phyloP scores from a whole-genome alignment of 768 basidiomycete genomes.

The Clavulina sp. region DNA sequence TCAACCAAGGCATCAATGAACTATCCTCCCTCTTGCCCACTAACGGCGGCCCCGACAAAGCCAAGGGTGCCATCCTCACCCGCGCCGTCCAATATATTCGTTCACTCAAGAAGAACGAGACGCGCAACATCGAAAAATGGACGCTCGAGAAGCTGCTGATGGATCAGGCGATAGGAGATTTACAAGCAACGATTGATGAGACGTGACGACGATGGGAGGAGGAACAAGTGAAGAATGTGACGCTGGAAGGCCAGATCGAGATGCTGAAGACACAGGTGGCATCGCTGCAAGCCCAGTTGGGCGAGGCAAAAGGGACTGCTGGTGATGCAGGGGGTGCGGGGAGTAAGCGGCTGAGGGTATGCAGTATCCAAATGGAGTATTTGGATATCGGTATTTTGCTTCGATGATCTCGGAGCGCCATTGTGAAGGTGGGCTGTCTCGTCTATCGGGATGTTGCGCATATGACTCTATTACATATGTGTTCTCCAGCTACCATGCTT shows the following conservation, averaged over 20 bases:
- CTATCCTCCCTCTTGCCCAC: conserved; percentile 79
- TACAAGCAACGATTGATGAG: conserved; percentile 48
- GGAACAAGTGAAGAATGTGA: conserved; percentile 27
- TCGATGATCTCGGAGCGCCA: too few species aligned
- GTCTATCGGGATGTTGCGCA: too few species aligned
- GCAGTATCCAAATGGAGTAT: too few species aligned
- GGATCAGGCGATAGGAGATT: conserved; percentile 42
- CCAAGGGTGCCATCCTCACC: conserved; percentile 68
- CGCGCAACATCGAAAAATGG: conserved; percentile 84
- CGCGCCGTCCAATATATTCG: conserved; percentile 86
- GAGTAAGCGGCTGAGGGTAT: too few species aligned
- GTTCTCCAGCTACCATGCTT: too few species aligned
- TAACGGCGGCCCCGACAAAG: conserved; percentile 72
- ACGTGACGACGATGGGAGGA: conserved; percentile 67
- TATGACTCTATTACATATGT: too few species aligned
- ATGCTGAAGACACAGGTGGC: conserved; percentile 1
- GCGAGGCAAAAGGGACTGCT: too few species aligned
- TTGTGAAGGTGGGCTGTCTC: too few species aligned
- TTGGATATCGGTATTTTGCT: too few species aligned
- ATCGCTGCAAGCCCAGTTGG: too few species aligned
- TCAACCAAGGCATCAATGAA: conserved; percentile 92
- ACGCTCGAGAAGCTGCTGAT: conserved; percentile 80
- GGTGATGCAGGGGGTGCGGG: too few species aligned
- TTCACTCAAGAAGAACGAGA: conserved; percentile 79
- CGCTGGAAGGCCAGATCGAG: conserved; percentile 6